Conservation (phyloP, 2,329 filamentous ascomycete genomes). For the Cordyceps farinosa region DNA sequence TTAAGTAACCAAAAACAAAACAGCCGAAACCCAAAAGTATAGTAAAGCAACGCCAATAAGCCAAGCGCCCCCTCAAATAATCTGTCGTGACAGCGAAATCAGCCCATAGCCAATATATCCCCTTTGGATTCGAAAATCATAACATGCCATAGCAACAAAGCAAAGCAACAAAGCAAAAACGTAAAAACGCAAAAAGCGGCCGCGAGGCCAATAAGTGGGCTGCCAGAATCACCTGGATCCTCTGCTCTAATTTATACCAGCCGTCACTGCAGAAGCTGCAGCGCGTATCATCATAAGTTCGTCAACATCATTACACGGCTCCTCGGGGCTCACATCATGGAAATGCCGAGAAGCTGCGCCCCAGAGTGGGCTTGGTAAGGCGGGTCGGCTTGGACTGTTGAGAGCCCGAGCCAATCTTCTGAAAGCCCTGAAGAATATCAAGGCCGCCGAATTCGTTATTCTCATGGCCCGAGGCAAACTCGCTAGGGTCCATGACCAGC, state of each 20-base stretch:
- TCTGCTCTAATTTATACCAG: conserved; percentile 15
- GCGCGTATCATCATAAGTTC: conserved; percentile 11
- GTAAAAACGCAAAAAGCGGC: neutral
- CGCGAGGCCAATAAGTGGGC: conserved; percentile 12
- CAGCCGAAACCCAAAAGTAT: conserved; percentile 16
- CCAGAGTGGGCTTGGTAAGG: conserved; percentile 34
- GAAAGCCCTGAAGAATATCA: conserved; percentile 72
- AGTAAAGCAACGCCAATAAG: conserved; percentile 22
- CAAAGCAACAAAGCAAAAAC: conserved; percentile 5
- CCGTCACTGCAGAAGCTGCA: conserved; percentile 1
- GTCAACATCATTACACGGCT: conserved; percentile 22
- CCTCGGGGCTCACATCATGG: conserved; percentile 22
- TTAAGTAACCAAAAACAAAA: conserved; percentile 20
- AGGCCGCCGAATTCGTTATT: conserved; percentile 57
- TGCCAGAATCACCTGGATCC: conserved; percentile 15
- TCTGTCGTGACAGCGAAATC: conserved; percentile 20
- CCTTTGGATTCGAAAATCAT: conserved; percentile 26
- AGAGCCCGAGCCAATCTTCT: conserved; percentile 61
- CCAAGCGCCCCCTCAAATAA: conserved; percentile 23
- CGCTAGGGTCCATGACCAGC: conserved; percentile 34
- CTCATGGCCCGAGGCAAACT: conserved; percentile 41
- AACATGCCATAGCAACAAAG: conserved; percentile 10
- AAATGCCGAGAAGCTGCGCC: conserved; percentile 37
- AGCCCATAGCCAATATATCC: conserved; percentile 9
- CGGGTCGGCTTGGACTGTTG: conserved; percentile 31